A percentile compares a stretch with the other conserved stretches of the same genome.
Evolutionary conservation across 2,329 filamentous ascomycete species (phyloP).

Genomic region (Zasmidium angulare): DNA sequence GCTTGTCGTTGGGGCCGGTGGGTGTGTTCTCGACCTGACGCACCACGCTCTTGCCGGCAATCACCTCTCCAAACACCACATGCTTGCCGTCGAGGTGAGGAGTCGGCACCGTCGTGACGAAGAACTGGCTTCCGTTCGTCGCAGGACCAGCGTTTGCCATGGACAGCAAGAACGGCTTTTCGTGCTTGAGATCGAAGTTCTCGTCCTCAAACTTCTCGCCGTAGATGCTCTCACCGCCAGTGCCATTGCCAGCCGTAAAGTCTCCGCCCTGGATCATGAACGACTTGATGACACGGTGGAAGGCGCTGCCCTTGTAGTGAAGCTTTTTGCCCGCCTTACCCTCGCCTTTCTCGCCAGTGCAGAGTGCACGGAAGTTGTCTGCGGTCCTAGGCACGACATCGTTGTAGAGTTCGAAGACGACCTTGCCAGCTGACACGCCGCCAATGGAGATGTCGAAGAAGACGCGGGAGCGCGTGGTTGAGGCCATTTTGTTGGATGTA

Average conservation of each 20-base stretch:
- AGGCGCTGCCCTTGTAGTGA: constrained; percentile 86
- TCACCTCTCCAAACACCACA: constrained; percentile 93
- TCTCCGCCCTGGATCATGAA: constrained; percentile 99
- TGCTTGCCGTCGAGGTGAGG: constrained; percentile 95
- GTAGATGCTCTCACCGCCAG: constrained; percentile 95
- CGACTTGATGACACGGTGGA: constrained; percentile 96
- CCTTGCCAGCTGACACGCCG: constrained; percentile 68
- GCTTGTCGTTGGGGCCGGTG: constrained; percentile 76
- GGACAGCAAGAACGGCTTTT: constrained; percentile 87
- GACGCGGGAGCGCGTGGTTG: constrained; percentile 66
- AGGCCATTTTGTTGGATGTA: constrained; percentile 6
- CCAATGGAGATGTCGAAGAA: constrained; percentile 92
- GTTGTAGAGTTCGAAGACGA: constrained; percentile 77
- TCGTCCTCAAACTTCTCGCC: constrained; percentile 97
- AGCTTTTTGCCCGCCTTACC: constrained; percentile 81
- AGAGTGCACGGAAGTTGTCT: constrained; percentile 93
- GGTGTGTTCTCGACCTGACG: constrained; percentile 84
- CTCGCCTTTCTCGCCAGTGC: constrained; percentile 88
- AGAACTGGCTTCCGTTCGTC: constrained; percentile 97
- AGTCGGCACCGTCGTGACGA: constrained; percentile 92
- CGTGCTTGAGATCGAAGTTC: constrained; percentile 90
- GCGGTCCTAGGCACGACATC: constrained; percentile 85
- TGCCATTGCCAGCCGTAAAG: constrained; percentile 92
- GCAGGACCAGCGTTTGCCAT: constrained; percentile 97
- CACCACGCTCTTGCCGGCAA: constrained; percentile 87